Evolutionary conservation across 2,329 filamentous ascomycete genomes (phyloP), one percentile per base, ranked within the genome.

Genomic region (Talaromyces sp.): DNA sequence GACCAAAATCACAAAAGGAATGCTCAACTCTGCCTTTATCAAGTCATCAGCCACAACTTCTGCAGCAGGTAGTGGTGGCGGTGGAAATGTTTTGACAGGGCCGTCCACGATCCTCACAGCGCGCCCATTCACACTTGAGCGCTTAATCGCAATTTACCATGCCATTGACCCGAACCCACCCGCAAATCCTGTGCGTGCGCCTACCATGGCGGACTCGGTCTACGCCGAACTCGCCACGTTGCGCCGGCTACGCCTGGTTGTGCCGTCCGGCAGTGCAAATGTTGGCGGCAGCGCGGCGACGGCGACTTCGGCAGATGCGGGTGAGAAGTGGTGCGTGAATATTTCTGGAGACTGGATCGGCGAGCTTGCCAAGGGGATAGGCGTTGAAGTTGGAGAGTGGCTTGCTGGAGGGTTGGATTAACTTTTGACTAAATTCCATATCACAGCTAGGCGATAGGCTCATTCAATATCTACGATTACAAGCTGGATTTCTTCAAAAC

Each of bases 251-350:
- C 74, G 80, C 30, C 71, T 82, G 8, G 72, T 81, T n/a, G 75
- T 80, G 0, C 76, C 77, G 17, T 71, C 76, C 4, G 73, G 74
- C 15, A 71, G 73, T 22, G 70, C 69, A 9, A 66, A 70, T 57
- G 69, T 57, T n/a, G 49, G 49, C 2, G 60, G 52, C 30, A 57
- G 60, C 8, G 64, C 67, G 6, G 72, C 69, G n/a, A 68, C 69
- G 30, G 74, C 72, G 59, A 75, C 72, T 3, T 72, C 70, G 27
- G 72, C 74, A 19, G 76, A 77, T 64, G 73, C 71, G 3, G 75
- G 73, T 5, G 79, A 78, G 64, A 81, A 79, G 58, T 82, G 80
- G 80, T 76, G 74, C 61, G 75, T 80, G 15, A 80, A 80, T 69
- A 75, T 81, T 8, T 77, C 74, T 25, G 76, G 77, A 6, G 77